Conservation (phyloP, 768 basidiomycete species). For the Dentipellis sp. region DNA sequence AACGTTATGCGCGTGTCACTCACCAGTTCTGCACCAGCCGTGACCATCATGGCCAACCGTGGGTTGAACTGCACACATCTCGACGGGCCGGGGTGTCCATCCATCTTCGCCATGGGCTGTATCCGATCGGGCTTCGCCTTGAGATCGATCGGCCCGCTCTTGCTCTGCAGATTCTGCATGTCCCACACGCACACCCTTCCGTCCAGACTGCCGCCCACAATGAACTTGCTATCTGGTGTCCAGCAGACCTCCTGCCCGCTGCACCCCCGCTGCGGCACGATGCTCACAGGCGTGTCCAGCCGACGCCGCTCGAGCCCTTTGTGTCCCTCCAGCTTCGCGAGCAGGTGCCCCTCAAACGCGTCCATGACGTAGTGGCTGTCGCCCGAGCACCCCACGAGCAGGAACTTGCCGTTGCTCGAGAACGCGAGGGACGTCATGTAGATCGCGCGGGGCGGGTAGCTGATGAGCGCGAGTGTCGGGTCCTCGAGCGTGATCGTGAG, state of each 20-base stretch:
- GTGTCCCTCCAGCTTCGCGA: conserved; percentile 83
- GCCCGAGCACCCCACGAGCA: conserved; percentile 89
- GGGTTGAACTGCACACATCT: conserved; percentile 91
- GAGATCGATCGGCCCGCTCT: conserved; percentile 44
- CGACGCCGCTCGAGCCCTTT: conserved; percentile 69
- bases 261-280: conserved; percentile 66
- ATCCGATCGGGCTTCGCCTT: conserved; percentile 43
- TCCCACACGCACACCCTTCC: conserved; percentile 90
- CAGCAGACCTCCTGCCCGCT: conserved; percentile 93
- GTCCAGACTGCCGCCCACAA: conserved; percentile 78
- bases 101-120: conserved; percentile 42
- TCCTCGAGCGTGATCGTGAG: conserved; percentile 77
- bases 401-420: conserved; percentile 81
- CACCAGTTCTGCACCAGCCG: conserved; percentile 79
- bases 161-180: conserved; percentile 48
- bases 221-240: conserved; percentile 90
- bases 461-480: conserved; percentile 60
- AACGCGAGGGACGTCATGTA: conserved; percentile 89
- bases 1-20: conserved; percentile 16
- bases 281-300: conserved; percentile 35
- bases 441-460: conserved; percentile 81
- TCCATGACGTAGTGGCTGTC: conserved; percentile 92
- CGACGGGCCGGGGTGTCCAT: conserved; percentile 77
- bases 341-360: conserved; percentile 74
- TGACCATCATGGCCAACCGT: conserved; percentile 78